These are phyloP conservation scores for Polychytrium aggregatum DNA, from an alignment of 192 early-diverging fungal species.

Conservation along the genomic window DNA sequence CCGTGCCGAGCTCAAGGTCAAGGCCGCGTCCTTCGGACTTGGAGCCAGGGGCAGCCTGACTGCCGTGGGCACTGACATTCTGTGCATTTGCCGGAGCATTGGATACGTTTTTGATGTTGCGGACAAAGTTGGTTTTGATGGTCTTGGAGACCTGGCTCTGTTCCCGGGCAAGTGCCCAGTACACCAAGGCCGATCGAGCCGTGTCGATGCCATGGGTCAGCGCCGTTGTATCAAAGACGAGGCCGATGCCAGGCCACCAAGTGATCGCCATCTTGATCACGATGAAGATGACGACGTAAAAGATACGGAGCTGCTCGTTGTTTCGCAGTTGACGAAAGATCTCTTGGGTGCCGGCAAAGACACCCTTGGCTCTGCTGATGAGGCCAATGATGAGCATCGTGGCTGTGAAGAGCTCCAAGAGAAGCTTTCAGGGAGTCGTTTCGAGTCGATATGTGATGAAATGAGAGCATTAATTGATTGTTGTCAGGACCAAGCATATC, in stretches of 20 bases:
- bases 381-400: conserved; percentile 11
- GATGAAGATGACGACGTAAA: conserved; percentile 13
- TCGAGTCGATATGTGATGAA: too few species aligned
- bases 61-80: too few species aligned
- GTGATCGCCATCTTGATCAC: conserved; percentile 11
- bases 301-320: conserved; percentile 15
- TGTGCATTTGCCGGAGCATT: too few species aligned
- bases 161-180: conserved; percentile 13
- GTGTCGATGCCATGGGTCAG: conserved; percentile 14
- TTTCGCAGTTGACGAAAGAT: conserved; percentile 12
- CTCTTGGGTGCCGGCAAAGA: conserved; percentile 13
- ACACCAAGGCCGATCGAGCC: conserved; percentile 15
- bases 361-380: neutral
- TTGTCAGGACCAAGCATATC: too few species aligned
- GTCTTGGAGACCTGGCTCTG: conserved; percentile 10
- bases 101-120: too few species aligned
- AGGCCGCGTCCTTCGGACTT: too few species aligned
- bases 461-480: too few species aligned
- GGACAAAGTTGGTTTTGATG: too few species aligned
- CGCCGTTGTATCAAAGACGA: conserved; percentile 3
- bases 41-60: too few species aligned
- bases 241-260: neutral
- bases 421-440: too few species aligned
- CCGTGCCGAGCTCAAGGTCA: too few species aligned
- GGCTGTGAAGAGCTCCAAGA: conserved; percentile 13